Conservation (phyloP, 352 stramenopile genomes). For the Paralagenidium karlingii region DNA sequence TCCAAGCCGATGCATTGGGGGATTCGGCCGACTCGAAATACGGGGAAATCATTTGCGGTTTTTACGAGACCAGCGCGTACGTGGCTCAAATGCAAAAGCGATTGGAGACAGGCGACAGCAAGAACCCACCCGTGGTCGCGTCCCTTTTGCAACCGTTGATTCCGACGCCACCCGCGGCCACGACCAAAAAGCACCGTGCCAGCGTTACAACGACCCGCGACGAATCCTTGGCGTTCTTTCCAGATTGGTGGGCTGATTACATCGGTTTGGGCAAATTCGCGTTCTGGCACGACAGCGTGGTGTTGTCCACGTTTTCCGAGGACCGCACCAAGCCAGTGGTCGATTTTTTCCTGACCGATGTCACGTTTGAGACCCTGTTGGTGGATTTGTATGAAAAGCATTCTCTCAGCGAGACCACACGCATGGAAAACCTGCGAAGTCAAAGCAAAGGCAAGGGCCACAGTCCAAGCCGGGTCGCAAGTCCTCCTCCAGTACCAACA, state of each 20-base stretch:
- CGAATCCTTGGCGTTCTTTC: too few species aligned
- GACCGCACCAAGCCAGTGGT: conserved; percentile 25
- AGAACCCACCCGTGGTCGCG: background rate
- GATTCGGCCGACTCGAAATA: background rate
- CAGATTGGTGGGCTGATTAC: conserved; percentile 43
- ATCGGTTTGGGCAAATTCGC: conserved; percentile 39
- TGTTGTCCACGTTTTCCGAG: conserved; percentile 35
- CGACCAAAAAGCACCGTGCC: conserved; percentile 20
- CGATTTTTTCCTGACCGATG: conserved; percentile 29
- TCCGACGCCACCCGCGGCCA: too few species aligned
- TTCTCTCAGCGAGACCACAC: conserved; percentile 57
- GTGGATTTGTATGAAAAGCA: conserved; percentile 70
- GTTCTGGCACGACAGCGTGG: conserved; percentile 64
- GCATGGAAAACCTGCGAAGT: conserved; percentile 57
- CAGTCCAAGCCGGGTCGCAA: too few species aligned
- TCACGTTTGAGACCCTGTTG: conserved; percentile 24
- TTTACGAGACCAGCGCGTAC: too few species aligned
- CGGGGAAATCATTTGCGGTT: too few species aligned
- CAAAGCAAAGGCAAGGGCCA: too few species aligned
- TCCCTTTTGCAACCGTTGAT: too few species aligned
- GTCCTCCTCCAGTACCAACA: too few species aligned
- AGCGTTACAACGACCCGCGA: too few species aligned
- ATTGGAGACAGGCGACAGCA: too few species aligned
- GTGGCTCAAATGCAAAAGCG: conserved; percentile 5
- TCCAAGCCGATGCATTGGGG: conserved; percentile 8